Evolutionary conservation across 163 green algal genomes (phyloP).

Genomic region (Picocystis sp.): DNA sequence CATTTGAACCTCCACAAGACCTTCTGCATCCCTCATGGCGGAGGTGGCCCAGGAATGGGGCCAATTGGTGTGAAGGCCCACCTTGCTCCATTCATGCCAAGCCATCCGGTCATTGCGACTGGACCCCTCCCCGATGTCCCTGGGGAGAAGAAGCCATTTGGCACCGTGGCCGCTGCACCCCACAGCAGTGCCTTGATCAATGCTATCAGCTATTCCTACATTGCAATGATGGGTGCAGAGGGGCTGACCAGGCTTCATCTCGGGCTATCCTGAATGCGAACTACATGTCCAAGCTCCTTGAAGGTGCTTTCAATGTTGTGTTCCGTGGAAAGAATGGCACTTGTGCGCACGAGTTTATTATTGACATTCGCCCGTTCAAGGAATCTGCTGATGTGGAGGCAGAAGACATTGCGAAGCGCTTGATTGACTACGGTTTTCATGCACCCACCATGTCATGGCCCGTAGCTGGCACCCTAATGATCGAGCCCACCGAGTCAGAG

Average conservation of each 20-base stretch:
- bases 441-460: conserved; percentile 98
- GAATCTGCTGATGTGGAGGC: conserved; percentile 68
- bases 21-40: conserved; percentile 98
- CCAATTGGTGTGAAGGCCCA: conserved; percentile 95
- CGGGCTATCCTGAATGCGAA: conserved; percentile 97
- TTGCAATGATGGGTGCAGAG: conserved; percentile 85
- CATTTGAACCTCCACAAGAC: conserved; percentile 99
- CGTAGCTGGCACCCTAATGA: conserved; percentile 93
- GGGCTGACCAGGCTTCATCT: conserved; percentile 79
- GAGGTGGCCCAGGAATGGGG: conserved; percentile 92
- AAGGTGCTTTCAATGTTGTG: conserved; percentile 74
- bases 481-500: conserved; percentile 90
- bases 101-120: conserved; percentile 74
- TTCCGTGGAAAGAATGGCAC: conserved; percentile 74
- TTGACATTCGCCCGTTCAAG: conserved; percentile 73
- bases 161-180: conserved; percentile 79
- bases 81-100: conserved; percentile 89
- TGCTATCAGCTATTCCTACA: conserved; percentile 96
- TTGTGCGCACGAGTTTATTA: conserved; percentile 98
- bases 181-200: conserved; percentile 92
- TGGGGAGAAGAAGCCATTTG: conserved; percentile 50
- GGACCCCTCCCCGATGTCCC: conserved; percentile 26
- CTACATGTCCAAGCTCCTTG: conserved; percentile 93
- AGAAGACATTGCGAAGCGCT: conserved; percentile 94
- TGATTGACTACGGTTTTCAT: conserved; percentile 99